phyloP scores from a whole-genome alignment of 805 yeast genomes.

The Kuraishia piskuri region DNA sequence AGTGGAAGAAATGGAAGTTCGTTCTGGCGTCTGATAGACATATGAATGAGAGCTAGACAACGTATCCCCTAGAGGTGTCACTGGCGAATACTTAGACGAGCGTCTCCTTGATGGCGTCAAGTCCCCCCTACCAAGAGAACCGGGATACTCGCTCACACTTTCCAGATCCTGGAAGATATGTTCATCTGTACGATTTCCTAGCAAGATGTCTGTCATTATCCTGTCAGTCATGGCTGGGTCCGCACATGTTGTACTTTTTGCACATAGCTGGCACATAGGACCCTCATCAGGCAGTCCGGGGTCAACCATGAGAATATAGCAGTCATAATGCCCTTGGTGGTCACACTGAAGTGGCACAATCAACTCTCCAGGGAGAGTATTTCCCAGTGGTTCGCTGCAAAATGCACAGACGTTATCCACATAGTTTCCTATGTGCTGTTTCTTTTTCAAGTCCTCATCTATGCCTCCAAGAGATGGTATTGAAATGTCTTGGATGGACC shows the following conservation, averaged over 20 bases:
- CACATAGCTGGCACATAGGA: background rate
- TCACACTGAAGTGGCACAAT: constrained; percentile 6
- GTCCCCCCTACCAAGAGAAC: background rate
- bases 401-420: constrained; percentile 4
- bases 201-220: background rate
- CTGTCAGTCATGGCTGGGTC: background rate
- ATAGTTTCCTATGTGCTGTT: background rate
- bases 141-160: background rate
- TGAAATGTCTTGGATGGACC: background rate
- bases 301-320: constrained; percentile 4
- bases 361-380: constrained; percentile 6
- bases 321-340: constrained; percentile 6
- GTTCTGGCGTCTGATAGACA: background rate
- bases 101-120: background rate
- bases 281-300: background rate
- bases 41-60: background rate
- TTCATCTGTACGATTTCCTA: background rate
- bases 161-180: background rate
- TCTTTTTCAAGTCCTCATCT: background rate
- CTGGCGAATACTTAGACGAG: background rate
- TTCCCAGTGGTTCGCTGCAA: constrained; percentile 6
- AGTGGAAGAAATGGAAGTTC: background rate
- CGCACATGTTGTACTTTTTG: background rate
- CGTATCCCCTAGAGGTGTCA: background rate
- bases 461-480: background rate